Base-by-base conservation (phyloP, 2,329 filamentous ascomycete genomes). In the Alternaria angustiovoidea region DNA sequence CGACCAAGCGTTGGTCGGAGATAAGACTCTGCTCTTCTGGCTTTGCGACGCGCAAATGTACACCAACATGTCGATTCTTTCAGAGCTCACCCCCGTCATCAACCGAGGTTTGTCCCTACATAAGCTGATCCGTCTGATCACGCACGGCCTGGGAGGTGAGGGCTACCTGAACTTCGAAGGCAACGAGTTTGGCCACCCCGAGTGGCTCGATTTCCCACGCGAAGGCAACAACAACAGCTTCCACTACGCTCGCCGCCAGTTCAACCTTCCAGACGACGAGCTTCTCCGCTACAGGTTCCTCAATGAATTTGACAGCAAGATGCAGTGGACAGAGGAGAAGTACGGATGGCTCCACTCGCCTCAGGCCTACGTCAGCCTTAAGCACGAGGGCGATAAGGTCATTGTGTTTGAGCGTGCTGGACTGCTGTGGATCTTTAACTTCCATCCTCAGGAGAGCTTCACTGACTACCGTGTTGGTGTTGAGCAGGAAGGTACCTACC, bases 131-230 rank as follows among this genome's bases (percentile, higher is more conserved):
- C 91, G 95, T 14, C 87, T 99, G 16, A 83, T 99, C 65, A 98
- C 95, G 1, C 94, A 99, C 76, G 87, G 86, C 42, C 87, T 99
- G 16, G 95, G 95, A 60, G 95, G 95, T 56, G 95, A 99, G 80
- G 95, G 94, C 39, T 99, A 97, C 75, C 90, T 99, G 54, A 99
- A 98, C 82, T 99, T 99, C 71, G 94, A 97, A 81, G 95, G 95
- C 62, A 99, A 99, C 79, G 95, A 99, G 80, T 99, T 99, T 74
- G 95, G 95, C 0, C 95, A 99, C 76, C 95, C 95, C 0, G 95
- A 99, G 80, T 99, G 95, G 95, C 91, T 99, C 39, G 95, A 99
- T 79, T 99, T 99, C 80, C 95, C 95, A 4, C 91, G 95, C 52
- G 93, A 90, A 73, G 95, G 95, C 60, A 97, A 97, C 81, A 82